Conservation (phyloP, 352 stramenopile species). For the Pythium brachiatum region DNA sequence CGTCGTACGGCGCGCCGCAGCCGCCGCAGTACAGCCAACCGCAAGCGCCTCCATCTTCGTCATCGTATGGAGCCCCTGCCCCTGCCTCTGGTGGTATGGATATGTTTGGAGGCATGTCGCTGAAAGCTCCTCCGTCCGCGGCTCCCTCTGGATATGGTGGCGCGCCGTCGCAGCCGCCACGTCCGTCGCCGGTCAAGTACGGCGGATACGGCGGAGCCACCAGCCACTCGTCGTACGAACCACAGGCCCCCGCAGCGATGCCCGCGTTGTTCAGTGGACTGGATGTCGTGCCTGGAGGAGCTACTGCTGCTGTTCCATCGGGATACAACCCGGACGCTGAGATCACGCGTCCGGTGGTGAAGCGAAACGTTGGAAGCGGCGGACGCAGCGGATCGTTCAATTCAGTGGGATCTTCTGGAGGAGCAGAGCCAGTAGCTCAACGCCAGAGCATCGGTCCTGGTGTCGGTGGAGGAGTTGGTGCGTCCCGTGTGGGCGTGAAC, state of each 20-base stretch:
- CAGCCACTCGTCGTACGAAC: conserved; percentile 16
- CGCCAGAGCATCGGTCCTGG: conserved; percentile 15
- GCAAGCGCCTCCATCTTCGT: not conserved
- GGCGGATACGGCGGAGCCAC: conserved; percentile 7
- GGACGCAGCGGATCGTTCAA: conserved; percentile 47
- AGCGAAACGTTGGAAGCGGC: conserved; percentile 10
- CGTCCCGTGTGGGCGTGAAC: conserved; percentile 20
- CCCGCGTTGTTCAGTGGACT: conserved; percentile 22
- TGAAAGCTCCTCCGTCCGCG: conserved; percentile 30
- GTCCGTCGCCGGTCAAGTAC: conserved; percentile 22
- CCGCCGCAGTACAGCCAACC: conserved; percentile 15
- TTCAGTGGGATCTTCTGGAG: conserved; percentile 30
- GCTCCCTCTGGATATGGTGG: conserved; percentile 11
- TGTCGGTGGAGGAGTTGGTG: not conserved
- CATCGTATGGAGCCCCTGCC: conserved; percentile 18
- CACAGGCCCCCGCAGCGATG: not conserved
- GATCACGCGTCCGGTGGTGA: conserved; percentile 7
- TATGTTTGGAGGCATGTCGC: conserved; percentile 80
- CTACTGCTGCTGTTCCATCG: not conserved
- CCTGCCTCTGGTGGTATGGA: conserved; percentile 28
- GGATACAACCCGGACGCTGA: conserved; percentile 13
- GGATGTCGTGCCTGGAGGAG: conserved; percentile 14
- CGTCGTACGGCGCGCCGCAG: conserved; percentile 24
- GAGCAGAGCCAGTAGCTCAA: conserved; percentile 3
- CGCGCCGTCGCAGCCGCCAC: conserved; percentile 10